Evolutionary conservation across 2,329 filamentous ascomycete genomes (phyloP).

Genomic region (Talaromyces albobiverticillius): DNA sequence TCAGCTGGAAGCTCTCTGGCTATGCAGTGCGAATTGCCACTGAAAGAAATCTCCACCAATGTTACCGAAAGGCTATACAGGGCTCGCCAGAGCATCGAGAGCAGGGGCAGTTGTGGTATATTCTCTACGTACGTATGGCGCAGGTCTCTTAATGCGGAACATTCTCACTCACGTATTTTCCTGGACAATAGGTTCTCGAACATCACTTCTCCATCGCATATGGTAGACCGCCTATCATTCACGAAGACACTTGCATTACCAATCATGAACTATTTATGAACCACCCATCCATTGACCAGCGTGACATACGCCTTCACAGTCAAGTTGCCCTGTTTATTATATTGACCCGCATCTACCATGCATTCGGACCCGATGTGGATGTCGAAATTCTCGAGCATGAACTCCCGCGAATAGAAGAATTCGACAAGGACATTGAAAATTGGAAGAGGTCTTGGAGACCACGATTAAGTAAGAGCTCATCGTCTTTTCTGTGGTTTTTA

Average conservation of each 20-base stretch:
- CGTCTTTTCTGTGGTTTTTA: neutral
- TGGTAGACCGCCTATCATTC: conserved; percentile 43
- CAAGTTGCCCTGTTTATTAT: conserved; percentile 45
- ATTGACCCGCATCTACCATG: conserved; percentile 44
- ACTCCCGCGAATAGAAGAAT: conserved; percentile 39
- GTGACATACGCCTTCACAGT: conserved; percentile 37
- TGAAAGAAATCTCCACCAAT: conserved; percentile 42
- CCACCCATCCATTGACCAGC: conserved; percentile 29
- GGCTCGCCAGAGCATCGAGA: conserved; percentile 37
- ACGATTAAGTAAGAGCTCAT: conserved; percentile 28
- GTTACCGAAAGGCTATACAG: conserved; percentile 38
- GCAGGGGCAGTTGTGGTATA: conserved; percentile 39
- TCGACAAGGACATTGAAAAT: conserved; percentile 37
- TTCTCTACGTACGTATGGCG: conserved; percentile 37
- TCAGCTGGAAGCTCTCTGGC: conserved; percentile 48
- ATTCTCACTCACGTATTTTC: neutral
- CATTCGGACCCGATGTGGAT: conserved; percentile 43
- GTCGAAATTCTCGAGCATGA: conserved; percentile 39
- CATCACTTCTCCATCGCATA: conserved; percentile 46
- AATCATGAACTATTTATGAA: conserved; percentile 34
- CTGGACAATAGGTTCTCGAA: conserved; percentile 33
- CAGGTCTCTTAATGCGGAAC: neutral
- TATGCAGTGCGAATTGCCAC: conserved; percentile 43
- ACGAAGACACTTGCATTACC: conserved; percentile 36
- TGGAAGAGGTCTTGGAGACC: conserved; percentile 37